A percentile compares a stretch with the other conserved stretches of the same genome.
These are phyloP conservation scores for Meripilus lineatus DNA, from an alignment of 1,284 basidiomycete species.

Conservation along the genomic window DNA sequence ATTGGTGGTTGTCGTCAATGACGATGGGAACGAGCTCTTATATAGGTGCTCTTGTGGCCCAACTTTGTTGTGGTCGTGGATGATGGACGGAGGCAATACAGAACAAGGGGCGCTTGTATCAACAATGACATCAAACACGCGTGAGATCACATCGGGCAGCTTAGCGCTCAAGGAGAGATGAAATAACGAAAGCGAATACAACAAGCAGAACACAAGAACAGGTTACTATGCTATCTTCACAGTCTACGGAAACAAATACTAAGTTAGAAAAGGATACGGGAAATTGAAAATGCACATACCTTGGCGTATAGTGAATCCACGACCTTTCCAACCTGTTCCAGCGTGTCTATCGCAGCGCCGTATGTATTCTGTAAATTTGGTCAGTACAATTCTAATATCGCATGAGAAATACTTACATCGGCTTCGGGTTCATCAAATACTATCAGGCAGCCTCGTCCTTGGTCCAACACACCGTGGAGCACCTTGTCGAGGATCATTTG, in stretches of 20 bases:
- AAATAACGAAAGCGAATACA: neutral
- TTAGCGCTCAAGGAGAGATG: neutral
- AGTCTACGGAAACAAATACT: constrained; percentile 27
- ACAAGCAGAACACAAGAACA: neutral
- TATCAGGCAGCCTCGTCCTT: constrained; percentile 88
- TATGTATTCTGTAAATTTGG: constrained; percentile 65
- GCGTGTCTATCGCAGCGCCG: constrained; percentile 81
- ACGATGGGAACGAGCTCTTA: no score
- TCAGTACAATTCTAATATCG: constrained; percentile 2
- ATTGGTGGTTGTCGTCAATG: no score
- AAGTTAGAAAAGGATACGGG: constrained; percentile 1
- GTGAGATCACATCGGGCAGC: neutral
- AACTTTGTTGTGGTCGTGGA: no score
- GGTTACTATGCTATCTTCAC: constrained; percentile 40
- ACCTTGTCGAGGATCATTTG: constrained; percentile 99
- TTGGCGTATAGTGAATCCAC: constrained; percentile 91
- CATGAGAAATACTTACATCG: constrained; percentile 52
- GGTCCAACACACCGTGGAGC: constrained; percentile 91
- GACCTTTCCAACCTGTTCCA: constrained; percentile 88
- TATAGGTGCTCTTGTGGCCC: no score
- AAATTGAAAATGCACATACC: constrained; percentile 35
- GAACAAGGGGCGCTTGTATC: no score
- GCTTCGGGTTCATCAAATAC: constrained; percentile 84
- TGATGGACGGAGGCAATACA: no score
- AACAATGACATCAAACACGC: no score